Evolutionary conservation across 2,329 filamentous ascomycete species (phyloP), one percentile per base, ranked within the genome.

Genomic region (Pseudogymnoascus sp.): DNA sequence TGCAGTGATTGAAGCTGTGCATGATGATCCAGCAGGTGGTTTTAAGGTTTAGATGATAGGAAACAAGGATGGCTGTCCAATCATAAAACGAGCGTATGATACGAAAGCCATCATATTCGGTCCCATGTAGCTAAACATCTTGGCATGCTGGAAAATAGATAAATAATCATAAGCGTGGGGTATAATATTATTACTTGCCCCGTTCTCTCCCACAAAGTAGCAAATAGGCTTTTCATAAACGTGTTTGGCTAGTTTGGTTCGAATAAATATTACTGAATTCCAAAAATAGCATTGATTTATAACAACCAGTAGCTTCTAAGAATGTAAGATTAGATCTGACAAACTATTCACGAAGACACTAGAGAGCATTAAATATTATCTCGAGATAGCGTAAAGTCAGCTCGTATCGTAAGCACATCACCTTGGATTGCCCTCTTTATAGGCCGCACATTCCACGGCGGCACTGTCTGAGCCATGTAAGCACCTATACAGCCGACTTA

Each of bases 1-100:
- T 39, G 84, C 85, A 66, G 83, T 87, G 10, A 73, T 52, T 52
- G 45, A 52, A 30, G 45, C 45, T 19, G 45, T 52, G 26, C 45
- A 26, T 19, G 26, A 52, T 13, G 45, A 52, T 52, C 45, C 45
- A 33, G 9, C 26, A 18, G 45, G 26, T 52, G 45, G 45, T 6
- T 52, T 52, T 19, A 52, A 52, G 26, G 45, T 12, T 52, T 52
- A 52, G 15, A 52, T 8, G 45, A 30, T 12, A 33, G 45, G 15
- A 52, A 30, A 52, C 9, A 18, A 10, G 5, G 45, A 30, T 18
- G n/a, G 45, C n/a, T 26, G 9, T 15, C n/a, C 26, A 18, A 33
- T 19, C n/a, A 52, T 19, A 6, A 18, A 52, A 30, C 26, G 26
- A 12, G 6, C 5, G 19, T 52, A 33, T 52, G 45, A 52, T 30